phyloP scores from a whole-genome alignment of 1,284 basidiomycete species.

The Rhizopogon parksii region DNA sequence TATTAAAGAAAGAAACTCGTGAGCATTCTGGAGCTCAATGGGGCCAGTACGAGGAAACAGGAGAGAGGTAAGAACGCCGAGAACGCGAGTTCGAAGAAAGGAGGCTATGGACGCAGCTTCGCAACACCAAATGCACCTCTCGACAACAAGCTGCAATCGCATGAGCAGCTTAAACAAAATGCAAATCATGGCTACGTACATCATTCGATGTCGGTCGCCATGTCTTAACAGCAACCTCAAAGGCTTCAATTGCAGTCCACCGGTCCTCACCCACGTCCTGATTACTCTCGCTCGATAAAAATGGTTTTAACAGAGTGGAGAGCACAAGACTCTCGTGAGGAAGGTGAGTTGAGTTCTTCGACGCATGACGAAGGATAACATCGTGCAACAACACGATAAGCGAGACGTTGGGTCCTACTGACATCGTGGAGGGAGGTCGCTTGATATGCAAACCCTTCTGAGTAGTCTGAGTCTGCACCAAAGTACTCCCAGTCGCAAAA shows the following conservation, averaged over 20 bases:
- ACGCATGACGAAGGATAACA: conserved; percentile 37
- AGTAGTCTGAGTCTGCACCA: conserved; percentile 24
- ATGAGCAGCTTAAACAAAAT: background rate
- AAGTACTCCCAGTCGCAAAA: conserved; percentile 14
- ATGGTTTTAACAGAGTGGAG: conserved; percentile 50
- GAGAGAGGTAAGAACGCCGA: conserved; percentile 43
- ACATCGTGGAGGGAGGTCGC: conserved; percentile 35
- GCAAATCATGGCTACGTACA: conserved; percentile 25
- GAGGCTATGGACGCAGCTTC: conserved; percentile 43
- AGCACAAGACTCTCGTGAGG: conserved; percentile 55
- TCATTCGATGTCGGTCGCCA: conserved; percentile 52
- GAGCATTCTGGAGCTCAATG: conserved; percentile 37
- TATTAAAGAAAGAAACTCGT: conserved; percentile 46
- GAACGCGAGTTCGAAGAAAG: conserved; percentile 38
- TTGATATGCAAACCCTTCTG: conserved; percentile 23
- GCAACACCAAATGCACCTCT: conserved; percentile 62
- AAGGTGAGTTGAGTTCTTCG: conserved; percentile 30
- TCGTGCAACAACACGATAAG: conserved; percentile 28
- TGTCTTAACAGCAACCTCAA: conserved; percentile 47
- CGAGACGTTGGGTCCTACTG: conserved; percentile 14
- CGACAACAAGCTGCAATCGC: conserved; percentile 36
- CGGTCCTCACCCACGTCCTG: conserved; percentile 43
- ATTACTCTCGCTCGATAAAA: conserved; percentile 33
- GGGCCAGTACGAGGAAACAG: conserved; percentile 41
- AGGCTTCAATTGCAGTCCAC: conserved; percentile 51